Evolutionary conservation across 2,329 filamentous ascomycete genomes (phyloP).

Genomic region (Stenocarpella maydis): DNA sequence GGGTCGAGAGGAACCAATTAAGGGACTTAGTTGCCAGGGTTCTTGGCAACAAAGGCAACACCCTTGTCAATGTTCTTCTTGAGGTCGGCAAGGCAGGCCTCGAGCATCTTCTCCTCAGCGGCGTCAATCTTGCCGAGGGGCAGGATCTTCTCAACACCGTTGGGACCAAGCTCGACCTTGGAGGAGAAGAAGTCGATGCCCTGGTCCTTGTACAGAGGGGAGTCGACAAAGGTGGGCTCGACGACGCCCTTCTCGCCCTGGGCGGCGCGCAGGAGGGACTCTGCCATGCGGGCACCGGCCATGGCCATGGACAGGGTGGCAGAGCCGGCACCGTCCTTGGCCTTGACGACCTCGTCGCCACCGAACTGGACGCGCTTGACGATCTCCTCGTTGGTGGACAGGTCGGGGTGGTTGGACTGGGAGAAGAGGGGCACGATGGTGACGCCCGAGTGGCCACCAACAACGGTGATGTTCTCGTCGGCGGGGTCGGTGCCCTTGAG

Average conservation of each 20-base stretch:
- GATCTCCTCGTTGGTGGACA: conserved; percentile 80
- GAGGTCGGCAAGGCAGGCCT: conserved; percentile 83
- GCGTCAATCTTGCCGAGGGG: conserved; percentile 85
- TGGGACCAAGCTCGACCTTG: conserved; percentile 93
- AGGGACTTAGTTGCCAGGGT: conserved; percentile 64
- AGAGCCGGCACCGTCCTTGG: conserved; percentile 96
- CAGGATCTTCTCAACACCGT: conserved; percentile 94
- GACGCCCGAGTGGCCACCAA: conserved; percentile 96
- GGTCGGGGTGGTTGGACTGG: conserved; percentile 87
- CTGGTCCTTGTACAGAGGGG: conserved; percentile 97
- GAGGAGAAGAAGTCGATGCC: conserved; percentile 97
- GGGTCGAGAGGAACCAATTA: neutral
- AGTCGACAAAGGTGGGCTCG: conserved; percentile 97
- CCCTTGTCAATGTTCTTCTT: conserved; percentile 98
- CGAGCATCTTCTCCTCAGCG: conserved; percentile 88
- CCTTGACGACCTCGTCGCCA: conserved; percentile 98
- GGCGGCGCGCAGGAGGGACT: conserved; percentile 90
- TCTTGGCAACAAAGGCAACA: conserved; percentile 65
- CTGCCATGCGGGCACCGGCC: conserved; percentile 84
- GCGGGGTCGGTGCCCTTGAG: conserved; percentile 89
- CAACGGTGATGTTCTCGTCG: conserved; percentile 92
- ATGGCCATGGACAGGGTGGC: conserved; percentile 99
- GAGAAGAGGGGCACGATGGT: conserved; percentile 98
- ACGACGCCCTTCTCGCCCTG: conserved; percentile 94
- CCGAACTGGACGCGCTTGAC: conserved; percentile 97